phyloP scores from a whole-genome alignment of 371 early-diverging fungal genomes.

The Mortierella sp. region DNA sequence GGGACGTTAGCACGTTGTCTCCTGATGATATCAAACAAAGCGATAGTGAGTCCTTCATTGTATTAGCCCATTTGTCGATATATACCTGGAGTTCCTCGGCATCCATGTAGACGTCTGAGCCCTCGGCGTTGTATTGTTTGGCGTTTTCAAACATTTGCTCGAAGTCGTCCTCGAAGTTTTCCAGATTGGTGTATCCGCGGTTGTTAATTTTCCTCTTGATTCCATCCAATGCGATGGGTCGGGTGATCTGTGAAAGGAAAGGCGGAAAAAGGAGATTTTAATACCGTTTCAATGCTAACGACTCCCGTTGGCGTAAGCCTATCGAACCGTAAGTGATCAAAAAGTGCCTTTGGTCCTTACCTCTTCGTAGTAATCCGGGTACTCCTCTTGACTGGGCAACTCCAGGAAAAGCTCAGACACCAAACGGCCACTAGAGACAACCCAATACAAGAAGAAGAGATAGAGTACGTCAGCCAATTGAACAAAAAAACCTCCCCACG shows the following conservation, averaged over 20 bases:
- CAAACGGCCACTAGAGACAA: slow-evolving; percentile 67
- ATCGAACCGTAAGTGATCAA: background rate
- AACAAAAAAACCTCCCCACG: background rate
- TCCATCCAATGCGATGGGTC: slow-evolving; percentile 47
- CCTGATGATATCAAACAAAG: background rate
- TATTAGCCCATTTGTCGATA: background rate
- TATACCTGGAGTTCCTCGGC: slow-evolving; percentile 67
- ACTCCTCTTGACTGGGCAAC: slow-evolving; percentile 80
- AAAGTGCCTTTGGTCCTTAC: slow-evolving; percentile 59
- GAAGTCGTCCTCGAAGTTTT: slow-evolving; percentile 75
- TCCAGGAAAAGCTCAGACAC: slow-evolving; percentile 83
- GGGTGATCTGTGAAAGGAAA: slow-evolving; percentile 27
- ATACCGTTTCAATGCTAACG: background rate
- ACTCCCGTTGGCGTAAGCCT: background rate
- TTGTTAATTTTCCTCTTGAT: slow-evolving; percentile 63
- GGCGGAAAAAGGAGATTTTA: background rate
- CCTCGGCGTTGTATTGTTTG: slow-evolving; percentile 82
- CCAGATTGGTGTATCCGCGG: slow-evolving; percentile 65
- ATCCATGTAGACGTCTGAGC: slow-evolving; percentile 83
- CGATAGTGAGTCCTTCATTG: background rate
- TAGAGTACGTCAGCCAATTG: slow-evolving; percentile 6
- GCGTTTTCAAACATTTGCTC: slow-evolving; percentile 85
- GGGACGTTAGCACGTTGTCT: background rate
- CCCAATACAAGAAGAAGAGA: background rate
- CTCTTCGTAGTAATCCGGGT: slow-evolving; percentile 93